Evolutionary conservation across 2,329 filamentous ascomycete species (phyloP).

Genomic region (Venturiaceae sp.): DNA sequence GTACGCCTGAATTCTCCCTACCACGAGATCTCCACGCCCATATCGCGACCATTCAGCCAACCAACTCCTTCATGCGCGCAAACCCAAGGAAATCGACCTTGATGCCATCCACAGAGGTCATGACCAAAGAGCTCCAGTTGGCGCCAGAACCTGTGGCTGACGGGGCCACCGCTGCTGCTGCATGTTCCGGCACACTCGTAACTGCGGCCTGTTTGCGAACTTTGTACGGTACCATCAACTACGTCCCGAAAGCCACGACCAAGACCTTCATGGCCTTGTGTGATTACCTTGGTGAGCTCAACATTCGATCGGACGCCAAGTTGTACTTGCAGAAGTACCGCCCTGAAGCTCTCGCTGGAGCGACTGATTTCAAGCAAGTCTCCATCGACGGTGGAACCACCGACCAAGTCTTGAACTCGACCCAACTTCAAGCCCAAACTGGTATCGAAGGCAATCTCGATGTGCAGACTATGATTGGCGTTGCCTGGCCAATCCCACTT

Average conservation of each 20-base stretch:
- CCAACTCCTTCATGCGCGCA: constrained; percentile 47
- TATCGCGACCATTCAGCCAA: constrained; percentile 51
- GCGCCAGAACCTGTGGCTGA: background rate
- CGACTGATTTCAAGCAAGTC: background rate
- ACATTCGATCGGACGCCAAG: background rate
- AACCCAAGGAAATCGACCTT: constrained; percentile 20
- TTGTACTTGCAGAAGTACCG: constrained; percentile 1
- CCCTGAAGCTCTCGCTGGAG: constrained; percentile 8
- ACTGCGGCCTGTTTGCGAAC: constrained; percentile 2
- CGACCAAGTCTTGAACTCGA: background rate
- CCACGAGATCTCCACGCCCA: constrained; percentile 47
- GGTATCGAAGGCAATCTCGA: constrained; percentile 7
- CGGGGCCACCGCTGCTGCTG: background rate
- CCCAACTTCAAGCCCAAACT: background rate
- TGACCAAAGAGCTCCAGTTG: background rate
- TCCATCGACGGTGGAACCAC: constrained; percentile 8
- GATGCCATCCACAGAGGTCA: constrained; percentile 14
- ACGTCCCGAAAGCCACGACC: background rate
- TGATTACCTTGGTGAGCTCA: constrained; percentile 7
- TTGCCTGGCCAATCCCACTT: constrained; percentile 7
- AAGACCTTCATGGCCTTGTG: constrained; percentile 3
- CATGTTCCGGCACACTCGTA: constrained; percentile 3
- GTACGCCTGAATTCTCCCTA: constrained; percentile 48
- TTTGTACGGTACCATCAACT: constrained; percentile 5
- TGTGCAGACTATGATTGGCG: constrained; percentile 8